Base-by-base conservation (phyloP, 179 eudicot genomes). In the Pouteria campechiana region DNA sequence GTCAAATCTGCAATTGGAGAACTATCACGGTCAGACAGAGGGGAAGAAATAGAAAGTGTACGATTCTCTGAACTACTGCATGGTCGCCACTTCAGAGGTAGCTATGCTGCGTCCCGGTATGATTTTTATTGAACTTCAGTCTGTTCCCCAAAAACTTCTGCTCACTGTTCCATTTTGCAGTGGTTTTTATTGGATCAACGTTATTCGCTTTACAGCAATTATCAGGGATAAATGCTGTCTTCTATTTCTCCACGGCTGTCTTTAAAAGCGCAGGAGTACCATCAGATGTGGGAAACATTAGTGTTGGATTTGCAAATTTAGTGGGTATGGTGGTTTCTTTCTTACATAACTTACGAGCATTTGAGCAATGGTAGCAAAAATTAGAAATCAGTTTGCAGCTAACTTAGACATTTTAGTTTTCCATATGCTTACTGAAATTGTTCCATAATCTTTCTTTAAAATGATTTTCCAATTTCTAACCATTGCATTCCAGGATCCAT, bases 191-290 rank as follows among this genome's bases (percentile, higher is more conserved):
- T 78, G 92, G 94, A 54, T 75, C 94, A 71, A 68, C 88, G 69
- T 92, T 88, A 19, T 84, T 77, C 80, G 94, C 92, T 78, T 88
- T 88, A 70, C 94, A 88, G 64, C 92, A 83, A 83, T 88, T 88
- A 55, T 88, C 97, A 65, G 97, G 97, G 42, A 88, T 88, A 78
- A 83, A 88, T 18, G 94, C 88, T 19, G 72, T 83, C 24, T 88
- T 83, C 65, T 88, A 84, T 72, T 88, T 83, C 97, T 88, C 94
- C 39, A 77, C 97, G 51, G 80, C 97, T 80, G 97, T 88, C 52
- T 88, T 88, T 73, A 88, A 81, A 80, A 82, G 88, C 55, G 88
- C 79, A 52, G 97, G 94, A 60, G 76, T 80, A 16, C 78, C 97
- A 30, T 77, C 97, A 59, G 74, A 65, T 65, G 69, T 83, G 50